A percentile compares a stretch with the other conserved stretches of the same genome.
Evolutionary conservation across 176 grass and related monocot genomes (phyloP).

Genomic region (Saccharum spontaneum): DNA sequence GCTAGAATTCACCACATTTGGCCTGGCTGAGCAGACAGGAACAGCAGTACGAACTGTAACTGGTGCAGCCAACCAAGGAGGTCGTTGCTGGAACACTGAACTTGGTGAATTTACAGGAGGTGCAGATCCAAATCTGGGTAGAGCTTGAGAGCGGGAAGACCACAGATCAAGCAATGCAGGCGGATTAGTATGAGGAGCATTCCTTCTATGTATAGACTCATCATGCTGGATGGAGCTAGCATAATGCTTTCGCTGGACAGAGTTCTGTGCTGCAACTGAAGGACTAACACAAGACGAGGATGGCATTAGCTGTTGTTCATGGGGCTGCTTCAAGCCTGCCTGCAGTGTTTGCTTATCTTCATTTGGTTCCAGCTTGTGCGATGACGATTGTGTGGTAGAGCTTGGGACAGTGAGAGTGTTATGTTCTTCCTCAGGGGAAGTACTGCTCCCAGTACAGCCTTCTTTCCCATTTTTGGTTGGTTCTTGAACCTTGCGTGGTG

Average conservation of each 20-base stretch:
- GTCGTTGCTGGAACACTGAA: conserved; percentile 31
- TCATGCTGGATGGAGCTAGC: conserved; percentile 3
- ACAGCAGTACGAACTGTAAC: conserved; percentile 53
- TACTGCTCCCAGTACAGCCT: not conserved
- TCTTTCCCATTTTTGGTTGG: conserved; percentile 24
- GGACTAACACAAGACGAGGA: not conserved
- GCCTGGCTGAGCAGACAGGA: conserved; percentile 58
- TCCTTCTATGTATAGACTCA: conserved; percentile 14
- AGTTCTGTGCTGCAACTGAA: not conserved
- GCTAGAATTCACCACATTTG: conserved; percentile 21
- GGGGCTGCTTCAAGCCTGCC: conserved; percentile 16
- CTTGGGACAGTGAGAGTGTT: not conserved
- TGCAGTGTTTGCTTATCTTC: conserved; percentile 6
- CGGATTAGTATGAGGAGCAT: conserved; percentile 15
- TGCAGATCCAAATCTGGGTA: conserved; percentile 1
- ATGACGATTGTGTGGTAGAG: not conserved
- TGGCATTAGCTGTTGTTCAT: conserved; percentile 7
- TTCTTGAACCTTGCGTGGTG: not conserved
- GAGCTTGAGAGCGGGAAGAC: conserved; percentile 7
- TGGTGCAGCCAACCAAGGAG: conserved; percentile 46
- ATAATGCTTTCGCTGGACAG: conserved; percentile 4
- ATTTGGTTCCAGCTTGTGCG: not conserved
- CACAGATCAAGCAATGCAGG: conserved; percentile 5
- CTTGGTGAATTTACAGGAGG: not conserved
- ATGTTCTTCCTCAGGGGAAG: conserved; percentile 19